A percentile compares a stretch with the other conserved stretches of the same genome.
Evolutionary conservation across 495 filamentous ascomycete genomes (phyloP).

Genomic region (Daldinia decipiens): DNA sequence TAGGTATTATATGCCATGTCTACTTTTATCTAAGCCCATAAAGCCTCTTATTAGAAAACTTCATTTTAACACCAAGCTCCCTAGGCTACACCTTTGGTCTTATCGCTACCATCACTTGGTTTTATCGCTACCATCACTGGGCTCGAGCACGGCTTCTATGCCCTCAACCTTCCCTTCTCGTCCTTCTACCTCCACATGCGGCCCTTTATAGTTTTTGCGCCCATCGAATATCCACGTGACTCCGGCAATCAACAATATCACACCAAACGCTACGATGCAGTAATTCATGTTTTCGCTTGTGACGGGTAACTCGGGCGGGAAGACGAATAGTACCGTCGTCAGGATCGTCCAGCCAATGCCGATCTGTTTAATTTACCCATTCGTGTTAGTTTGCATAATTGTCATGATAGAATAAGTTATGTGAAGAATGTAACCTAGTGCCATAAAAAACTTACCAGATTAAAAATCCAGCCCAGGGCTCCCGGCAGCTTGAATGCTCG

Average conservation of each 20-base stretch:
- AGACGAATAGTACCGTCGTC: conserved; percentile 79
- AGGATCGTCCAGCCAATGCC: conserved; percentile 72
- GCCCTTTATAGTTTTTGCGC: conserved; percentile 74
- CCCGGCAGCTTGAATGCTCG: conserved; percentile 70
- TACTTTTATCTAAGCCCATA: neutral
- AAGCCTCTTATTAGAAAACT: neutral
- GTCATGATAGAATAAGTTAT: neutral
- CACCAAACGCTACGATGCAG: conserved; percentile 74
- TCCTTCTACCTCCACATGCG: conserved; percentile 62
- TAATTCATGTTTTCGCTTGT: conserved; percentile 81
- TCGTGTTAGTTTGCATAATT: neutral
- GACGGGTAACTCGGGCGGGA: conserved; percentile 74
- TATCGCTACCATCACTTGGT: neutral
- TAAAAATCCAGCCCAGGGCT: conserved; percentile 68
- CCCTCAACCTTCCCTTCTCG: conserved; percentile 50
- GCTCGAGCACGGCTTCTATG: conserved; percentile 34
- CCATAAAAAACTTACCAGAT: conserved; percentile 55
- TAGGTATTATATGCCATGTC: neutral
- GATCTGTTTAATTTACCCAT: conserved; percentile 53
- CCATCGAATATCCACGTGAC: conserved; percentile 80
- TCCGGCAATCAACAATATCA: conserved; percentile 71
- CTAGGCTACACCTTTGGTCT: conserved; percentile 15
- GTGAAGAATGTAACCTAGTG: neutral
- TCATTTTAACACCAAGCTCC: neutral
- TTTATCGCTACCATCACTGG: neutral